Evolutionary conservation across 2,329 filamentous ascomycete genomes (phyloP).

Genomic region (Penicillium sp.): DNA sequence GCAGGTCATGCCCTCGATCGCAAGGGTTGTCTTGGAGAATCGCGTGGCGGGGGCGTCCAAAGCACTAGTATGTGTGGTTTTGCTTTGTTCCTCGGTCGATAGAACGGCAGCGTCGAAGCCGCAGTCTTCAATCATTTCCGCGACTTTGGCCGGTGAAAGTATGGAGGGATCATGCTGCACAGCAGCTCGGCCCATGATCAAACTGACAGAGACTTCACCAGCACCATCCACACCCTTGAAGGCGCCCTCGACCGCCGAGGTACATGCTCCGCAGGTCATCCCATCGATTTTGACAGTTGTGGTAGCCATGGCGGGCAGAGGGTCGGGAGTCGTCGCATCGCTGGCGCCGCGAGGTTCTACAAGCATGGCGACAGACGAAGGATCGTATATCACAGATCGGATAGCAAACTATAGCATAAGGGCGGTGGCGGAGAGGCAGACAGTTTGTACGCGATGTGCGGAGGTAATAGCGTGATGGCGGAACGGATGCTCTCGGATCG

Average conservation of each 20-base stretch:
- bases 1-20: constrained; percentile 84
- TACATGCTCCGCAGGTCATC: constrained; percentile 86
- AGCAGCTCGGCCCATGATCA: constrained; percentile 95
- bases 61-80: constrained; percentile 29
- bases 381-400: constrained; percentile 1
- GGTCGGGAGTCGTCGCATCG: constrained; percentile 11
- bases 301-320: constrained; percentile 63
- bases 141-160: constrained; percentile 68
- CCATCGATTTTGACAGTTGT: constrained; percentile 88
- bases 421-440: neutral
- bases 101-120: constrained; percentile 89
- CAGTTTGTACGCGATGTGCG: constrained; percentile 6
- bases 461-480: constrained; percentile 14
- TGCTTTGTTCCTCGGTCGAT: constrained; percentile 61
- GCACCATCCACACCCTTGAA: constrained; percentile 79
- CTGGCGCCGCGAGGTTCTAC: constrained; percentile 17
- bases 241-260: constrained; percentile 86
- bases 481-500: constrained; percentile 22
- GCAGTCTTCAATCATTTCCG: constrained; percentile 82
- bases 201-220: constrained; percentile 79
- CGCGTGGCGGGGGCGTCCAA: constrained; percentile 24
- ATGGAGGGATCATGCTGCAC: constrained; percentile 76
- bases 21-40: constrained; percentile 65
- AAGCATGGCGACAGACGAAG: constrained; percentile 14
- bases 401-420: constrained; percentile 17